Conservation (phyloP, 257 asterid species). For the Solanum piurae region DNA sequence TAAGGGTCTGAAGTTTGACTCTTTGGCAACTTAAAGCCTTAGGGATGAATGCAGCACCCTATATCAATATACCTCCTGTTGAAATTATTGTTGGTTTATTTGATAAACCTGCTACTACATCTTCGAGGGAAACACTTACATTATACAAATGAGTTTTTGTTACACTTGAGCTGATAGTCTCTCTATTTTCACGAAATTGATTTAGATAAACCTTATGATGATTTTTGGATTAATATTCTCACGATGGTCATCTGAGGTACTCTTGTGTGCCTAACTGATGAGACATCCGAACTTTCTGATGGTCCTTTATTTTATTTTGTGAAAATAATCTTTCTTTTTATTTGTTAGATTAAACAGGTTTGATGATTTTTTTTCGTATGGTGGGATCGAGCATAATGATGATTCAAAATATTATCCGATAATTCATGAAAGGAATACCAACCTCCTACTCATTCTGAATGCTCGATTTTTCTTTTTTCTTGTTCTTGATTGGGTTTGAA, state of each 20-base stretch:
- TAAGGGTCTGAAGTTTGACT: constrained; percentile 63
- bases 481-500: background rate
- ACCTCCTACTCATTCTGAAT: background rate
- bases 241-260: constrained; percentile 80
- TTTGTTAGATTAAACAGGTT: background rate
- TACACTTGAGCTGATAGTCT: too few relatives aligned
- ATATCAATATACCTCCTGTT: constrained; percentile 11
- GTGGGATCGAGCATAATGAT: background rate
- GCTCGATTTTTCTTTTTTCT: background rate
- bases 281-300: constrained; percentile 41
- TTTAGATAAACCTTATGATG: constrained; percentile 25
- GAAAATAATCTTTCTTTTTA: constrained; percentile 16
- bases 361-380: background rate
- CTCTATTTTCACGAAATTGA: too few relatives aligned
- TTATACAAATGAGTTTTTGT: background rate
- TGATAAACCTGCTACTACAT: constrained; percentile 4
- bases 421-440: background rate
- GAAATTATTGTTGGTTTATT: constrained; percentile 1
- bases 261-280: constrained; percentile 38
- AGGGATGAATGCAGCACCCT: constrained; percentile 55
- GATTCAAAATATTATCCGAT: background rate
- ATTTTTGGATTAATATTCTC: constrained; percentile 49
- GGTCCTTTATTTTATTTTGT: constrained; percentile 1
- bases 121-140: constrained; percentile 8
- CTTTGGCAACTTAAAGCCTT: constrained; percentile 42